These are phyloP conservation scores for Kwoniella sp. DNA, from an alignment of 768 basidiomycete species.

Conservation along the genomic window DNA sequence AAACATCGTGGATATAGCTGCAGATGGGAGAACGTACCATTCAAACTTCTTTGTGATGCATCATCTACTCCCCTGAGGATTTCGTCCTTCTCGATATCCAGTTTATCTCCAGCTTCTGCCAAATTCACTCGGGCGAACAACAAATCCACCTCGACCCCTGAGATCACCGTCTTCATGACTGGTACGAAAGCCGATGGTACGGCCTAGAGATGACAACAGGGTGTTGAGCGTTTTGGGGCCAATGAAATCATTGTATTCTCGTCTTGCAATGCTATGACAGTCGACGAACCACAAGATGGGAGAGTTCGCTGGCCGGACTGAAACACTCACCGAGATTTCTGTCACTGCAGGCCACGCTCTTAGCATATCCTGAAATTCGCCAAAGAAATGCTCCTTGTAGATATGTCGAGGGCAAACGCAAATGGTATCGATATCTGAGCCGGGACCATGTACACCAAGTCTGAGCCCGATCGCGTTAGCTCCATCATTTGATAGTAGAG, in stretches of 20 bases:
- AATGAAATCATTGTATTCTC: too few relatives aligned
- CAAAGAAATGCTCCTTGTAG: conserved; percentile 92
- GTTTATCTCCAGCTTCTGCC: conserved; percentile 75
- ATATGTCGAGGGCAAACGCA: conserved; percentile 97
- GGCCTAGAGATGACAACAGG: conserved; percentile 70
- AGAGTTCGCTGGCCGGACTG: background rate
- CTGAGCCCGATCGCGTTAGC: conserved; percentile 48
- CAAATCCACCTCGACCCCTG: conserved; percentile 90
- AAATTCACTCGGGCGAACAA: conserved; percentile 69
- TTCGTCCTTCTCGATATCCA: conserved; percentile 87
- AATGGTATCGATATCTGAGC: conserved; percentile 96
- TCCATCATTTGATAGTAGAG: background rate
- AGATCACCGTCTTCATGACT: conserved; percentile 86
- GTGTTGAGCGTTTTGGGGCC: too few relatives aligned
- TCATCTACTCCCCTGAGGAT: conserved; percentile 90
- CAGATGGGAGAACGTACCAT: conserved; percentile 60
- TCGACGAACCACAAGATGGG: background rate
- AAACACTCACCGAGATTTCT: conserved; percentile 80
- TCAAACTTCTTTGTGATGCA: conserved; percentile 88
- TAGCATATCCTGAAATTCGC: conserved; percentile 85
- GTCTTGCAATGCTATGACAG: too few relatives aligned
- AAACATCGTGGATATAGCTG: too few relatives aligned
- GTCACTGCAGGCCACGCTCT: conserved; percentile 76
- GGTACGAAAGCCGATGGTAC: conserved; percentile 97
- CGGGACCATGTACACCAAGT: conserved; percentile 93